These are phyloP conservation scores for Pseudocercospora eumusae DNA, from an alignment of 2,329 filamentous ascomycete species.

Conservation along the genomic window DNA sequence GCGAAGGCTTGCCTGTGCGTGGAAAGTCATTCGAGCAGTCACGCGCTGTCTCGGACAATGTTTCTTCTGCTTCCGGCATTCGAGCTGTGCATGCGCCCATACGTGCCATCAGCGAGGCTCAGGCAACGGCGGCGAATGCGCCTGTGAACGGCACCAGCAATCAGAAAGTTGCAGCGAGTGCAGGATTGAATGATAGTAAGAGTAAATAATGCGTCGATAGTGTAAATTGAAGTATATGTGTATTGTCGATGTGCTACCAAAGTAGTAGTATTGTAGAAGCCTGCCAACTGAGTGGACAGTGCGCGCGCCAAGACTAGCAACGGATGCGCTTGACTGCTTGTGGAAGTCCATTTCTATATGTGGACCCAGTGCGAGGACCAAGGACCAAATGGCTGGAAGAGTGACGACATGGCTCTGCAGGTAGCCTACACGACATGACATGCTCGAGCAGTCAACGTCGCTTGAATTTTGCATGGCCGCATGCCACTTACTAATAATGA, in stretches of 20 bases:
- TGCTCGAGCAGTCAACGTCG: background rate
- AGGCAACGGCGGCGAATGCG: no score
- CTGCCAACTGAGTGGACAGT: no score
- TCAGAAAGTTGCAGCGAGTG: background rate
- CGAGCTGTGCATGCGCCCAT: background rate
- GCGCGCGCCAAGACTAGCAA: no score
- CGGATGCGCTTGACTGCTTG: no score
- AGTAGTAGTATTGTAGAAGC: background rate
- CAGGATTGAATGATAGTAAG: background rate
- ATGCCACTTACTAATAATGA: no score
- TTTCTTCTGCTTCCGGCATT: background rate
- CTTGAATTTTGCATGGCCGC: background rate
- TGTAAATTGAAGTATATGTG: constrained; percentile 13
- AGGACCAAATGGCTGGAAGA: background rate
- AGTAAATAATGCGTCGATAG: background rate
- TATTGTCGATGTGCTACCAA: no score
- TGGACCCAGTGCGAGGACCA: background rate
- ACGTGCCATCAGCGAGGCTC: background rate
- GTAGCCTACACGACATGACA: background rate
- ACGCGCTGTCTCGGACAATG: constrained; percentile 5
- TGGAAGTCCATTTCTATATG: background rate
- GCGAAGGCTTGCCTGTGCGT: constrained; percentile 26
- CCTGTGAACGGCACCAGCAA: background rate
- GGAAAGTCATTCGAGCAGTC: constrained; percentile 29
- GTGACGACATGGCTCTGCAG: background rate